phyloP scores from a whole-genome alignment of 352 stramenopile genomes.

The Globisporangium cylindrosporum region DNA sequence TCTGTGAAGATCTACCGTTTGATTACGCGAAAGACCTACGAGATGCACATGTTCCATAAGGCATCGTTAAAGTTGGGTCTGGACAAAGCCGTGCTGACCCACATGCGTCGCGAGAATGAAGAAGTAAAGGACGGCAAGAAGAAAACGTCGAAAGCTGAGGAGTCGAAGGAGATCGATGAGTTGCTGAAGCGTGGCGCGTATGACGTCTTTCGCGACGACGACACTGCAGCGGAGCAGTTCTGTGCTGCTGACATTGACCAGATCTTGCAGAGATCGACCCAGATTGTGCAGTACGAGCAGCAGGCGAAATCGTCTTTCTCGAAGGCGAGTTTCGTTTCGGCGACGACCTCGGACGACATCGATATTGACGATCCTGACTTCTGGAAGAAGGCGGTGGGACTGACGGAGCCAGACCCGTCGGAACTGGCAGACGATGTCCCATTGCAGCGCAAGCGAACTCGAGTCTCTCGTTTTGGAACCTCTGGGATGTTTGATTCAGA shows the following conservation, averaged over 20 bases:
- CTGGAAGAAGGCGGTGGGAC: conserved; percentile 97
- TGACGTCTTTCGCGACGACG: conserved; percentile 91
- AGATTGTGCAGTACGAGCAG: conserved; percentile 84
- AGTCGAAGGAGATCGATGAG: conserved; percentile 91
- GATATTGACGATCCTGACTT: conserved; percentile 99
- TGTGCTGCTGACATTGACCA: conserved; percentile 97
- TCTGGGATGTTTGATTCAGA: conserved; percentile 59
- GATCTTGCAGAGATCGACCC: conserved; percentile 91
- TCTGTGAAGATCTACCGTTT: conserved; percentile 90
- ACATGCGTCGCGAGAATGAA: conserved; percentile 89
- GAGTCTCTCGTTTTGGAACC: conserved; percentile 75
- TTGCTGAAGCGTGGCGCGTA: conserved; percentile 90
- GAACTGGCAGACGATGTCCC: conserved; percentile 63
- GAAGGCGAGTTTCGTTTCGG: conserved; percentile 91
- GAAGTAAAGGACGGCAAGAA: conserved; percentile 56
- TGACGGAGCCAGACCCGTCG: conserved; percentile 65
- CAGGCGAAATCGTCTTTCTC: conserved; percentile 87
- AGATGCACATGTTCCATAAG: conserved; percentile 95
- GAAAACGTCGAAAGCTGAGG: conserved; percentile 75
- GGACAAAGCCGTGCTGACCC: conserved; percentile 91
- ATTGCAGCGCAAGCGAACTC: conserved; percentile 83
- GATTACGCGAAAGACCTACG: conserved; percentile 92
- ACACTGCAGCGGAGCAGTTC: conserved; percentile 93
- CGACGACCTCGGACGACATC: conserved; percentile 90
- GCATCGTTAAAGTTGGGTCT: conserved; percentile 90